Base-by-base conservation (phyloP, 495 filamentous ascomycete species). In the Thozetella sp. region DNA sequence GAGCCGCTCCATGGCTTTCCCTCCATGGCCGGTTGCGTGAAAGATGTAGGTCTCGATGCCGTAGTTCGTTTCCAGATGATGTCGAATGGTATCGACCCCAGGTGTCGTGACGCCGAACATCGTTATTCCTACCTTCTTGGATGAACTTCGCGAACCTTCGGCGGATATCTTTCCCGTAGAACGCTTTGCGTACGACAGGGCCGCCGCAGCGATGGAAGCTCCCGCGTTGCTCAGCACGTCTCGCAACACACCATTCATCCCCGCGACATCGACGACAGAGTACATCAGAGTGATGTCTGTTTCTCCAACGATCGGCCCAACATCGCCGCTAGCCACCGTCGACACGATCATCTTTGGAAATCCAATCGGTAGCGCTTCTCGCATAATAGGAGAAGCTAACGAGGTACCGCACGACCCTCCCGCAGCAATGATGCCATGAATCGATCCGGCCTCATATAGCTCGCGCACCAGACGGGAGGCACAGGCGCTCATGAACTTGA, bases 101-200 rank as follows among this genome's bases (percentile, higher is more conserved):
- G 86, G 86, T 0, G 87, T 91, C 1, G 89, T 92, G 10, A 92
- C 88, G 10, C 88, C 89, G 63, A 90, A 92, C 88, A 91, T 90
- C 26, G 87, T 88, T 43, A 90, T 80, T 0, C 81, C 88, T 12
- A 90, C 74, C 0, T 77, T 78, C 62, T 80, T 83, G 0, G 54
- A 54, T 9, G 19, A 24, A 25, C 57, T 25, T 11, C 6, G 13
- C 19, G 52, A 26, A 12, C 11, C 27, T 10, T 46, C 23, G 17
- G 37, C 11, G 22, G 15, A 4, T 34, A 25, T 19, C 27, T 4
- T 19, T 25, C 3, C 20, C 27, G 22, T 27, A 12, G 22, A 54
- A 9, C 64, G 65, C 2, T 62, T 57, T n/a, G 73, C 65, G 55
- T 83, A 85, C 0, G 78, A 67, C 13, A 53, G 57, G 0, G 81